Evolutionary conservation across 2,329 filamentous ascomycete species (phyloP).

Genomic region (Leptographium wingfieldii): DNA sequence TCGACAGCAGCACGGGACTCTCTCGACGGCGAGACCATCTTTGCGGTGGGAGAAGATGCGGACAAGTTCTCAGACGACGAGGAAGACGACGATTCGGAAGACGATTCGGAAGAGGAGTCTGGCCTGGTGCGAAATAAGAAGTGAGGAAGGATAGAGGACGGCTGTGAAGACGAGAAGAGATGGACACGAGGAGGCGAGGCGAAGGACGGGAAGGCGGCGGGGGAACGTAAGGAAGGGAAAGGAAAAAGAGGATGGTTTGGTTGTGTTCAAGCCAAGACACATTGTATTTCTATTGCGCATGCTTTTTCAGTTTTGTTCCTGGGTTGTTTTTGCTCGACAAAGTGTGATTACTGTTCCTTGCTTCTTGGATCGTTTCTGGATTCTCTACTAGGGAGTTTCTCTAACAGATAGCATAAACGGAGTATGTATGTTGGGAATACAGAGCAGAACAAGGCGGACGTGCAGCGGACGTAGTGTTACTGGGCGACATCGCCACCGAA

Average conservation of each 20-base stretch:
- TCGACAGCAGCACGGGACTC: constrained; percentile 36
- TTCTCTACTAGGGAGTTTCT: background rate
- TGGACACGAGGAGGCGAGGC: background rate
- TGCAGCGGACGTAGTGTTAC: background rate
- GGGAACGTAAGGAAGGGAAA: no score
- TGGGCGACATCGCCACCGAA: constrained; percentile 64
- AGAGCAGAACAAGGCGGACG: background rate
- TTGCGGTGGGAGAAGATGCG: constrained; percentile 76
- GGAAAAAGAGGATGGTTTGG: no score
- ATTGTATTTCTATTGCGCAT: background rate
- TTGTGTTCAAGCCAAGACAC: no score
- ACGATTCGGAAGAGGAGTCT: constrained; percentile 40
- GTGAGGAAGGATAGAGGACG: constrained; percentile 23
- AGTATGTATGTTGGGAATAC: background rate
- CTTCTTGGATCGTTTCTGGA: background rate
- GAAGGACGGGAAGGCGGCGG: no score
- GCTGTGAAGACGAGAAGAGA: background rate
- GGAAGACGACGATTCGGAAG: constrained; percentile 46
- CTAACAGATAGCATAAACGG: background rate
- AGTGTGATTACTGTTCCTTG: background rate
- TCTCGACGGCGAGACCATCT: constrained; percentile 83
- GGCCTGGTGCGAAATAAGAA: constrained; percentile 38
- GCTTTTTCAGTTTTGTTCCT: background rate
- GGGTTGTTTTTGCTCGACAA: background rate
- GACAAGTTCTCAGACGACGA: constrained; percentile 78